Conservation (phyloP, 75 land plant genomes). For the Larix kaempferi region DNA sequence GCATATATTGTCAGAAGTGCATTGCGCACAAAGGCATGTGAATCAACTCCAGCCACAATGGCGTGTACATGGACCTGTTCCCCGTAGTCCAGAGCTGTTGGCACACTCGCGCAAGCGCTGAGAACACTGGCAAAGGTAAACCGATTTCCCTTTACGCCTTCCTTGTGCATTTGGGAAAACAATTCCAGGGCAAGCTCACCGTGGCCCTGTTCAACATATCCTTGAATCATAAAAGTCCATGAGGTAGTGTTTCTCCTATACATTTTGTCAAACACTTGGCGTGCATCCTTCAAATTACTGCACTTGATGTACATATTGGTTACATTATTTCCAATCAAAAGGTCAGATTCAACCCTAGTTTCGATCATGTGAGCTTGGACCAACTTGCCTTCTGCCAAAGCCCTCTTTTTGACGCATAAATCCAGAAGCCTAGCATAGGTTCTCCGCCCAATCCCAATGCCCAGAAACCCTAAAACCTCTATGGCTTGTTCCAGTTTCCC, state of each 20-base stretch:
- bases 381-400: constrained; percentile 10
- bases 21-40: constrained; percentile 37
- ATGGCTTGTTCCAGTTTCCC: no score
- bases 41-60: constrained; percentile 47
- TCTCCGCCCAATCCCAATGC: no score
- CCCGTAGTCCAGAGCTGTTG: constrained; percentile 19
- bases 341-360: constrained; percentile 5
- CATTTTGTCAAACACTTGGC: constrained; percentile 35
- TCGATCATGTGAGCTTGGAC: constrained; percentile 34
- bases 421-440: not conserved
- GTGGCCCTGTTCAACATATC: constrained; percentile 21
- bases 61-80: constrained; percentile 33
- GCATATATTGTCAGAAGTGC: constrained; percentile 49
- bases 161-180: constrained; percentile 33
- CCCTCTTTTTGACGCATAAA: not conserved
- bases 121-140: constrained; percentile 54
- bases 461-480: no score
- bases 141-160: constrained; percentile 35
- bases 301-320: not conserved
- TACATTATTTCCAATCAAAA: constrained; percentile 9
- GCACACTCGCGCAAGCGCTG: constrained; percentile 34
- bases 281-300: constrained; percentile 15
- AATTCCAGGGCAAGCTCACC: constrained; percentile 31
- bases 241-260: constrained; percentile 43
- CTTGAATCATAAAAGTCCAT: constrained; percentile 47